phyloP scores from a whole-genome alignment of 176 grass and related monocot genomes.

The Chrysopogon serrulatus region DNA sequence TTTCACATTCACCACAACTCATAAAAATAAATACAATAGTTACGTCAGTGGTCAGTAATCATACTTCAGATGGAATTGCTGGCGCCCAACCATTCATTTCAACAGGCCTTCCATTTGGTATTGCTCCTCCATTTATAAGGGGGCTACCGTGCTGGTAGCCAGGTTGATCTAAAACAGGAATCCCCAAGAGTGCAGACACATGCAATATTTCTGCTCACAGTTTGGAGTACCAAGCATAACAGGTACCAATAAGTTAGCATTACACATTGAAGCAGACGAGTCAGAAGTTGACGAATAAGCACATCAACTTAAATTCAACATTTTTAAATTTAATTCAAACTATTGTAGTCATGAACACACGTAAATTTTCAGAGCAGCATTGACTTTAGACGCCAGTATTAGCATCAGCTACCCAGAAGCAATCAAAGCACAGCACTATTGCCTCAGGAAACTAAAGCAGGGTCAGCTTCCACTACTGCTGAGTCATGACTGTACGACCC shows the following conservation, averaged over 20 bases:
- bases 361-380: background rate
- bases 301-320: background rate
- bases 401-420: background rate
- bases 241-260: constrained; percentile 30
- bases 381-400: background rate
- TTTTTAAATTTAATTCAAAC: background rate
- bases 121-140: constrained; percentile 35
- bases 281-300: background rate
- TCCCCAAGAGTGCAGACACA: constrained; percentile 36
- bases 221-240: constrained; percentile 26
- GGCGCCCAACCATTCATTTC: constrained; percentile 43
- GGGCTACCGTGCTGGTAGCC: constrained; percentile 46
- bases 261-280: background rate
- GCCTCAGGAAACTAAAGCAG: background rate
- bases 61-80: constrained; percentile 42
- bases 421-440: background rate
- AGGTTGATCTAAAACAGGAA: constrained; percentile 45
- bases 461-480: background rate
- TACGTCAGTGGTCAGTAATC: constrained; percentile 36
- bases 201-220: constrained; percentile 48
- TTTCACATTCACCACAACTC: background rate
- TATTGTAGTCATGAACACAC: background rate
- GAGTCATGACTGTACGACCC: too few relatives aligned
- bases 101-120: constrained; percentile 38
- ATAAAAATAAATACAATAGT: constrained; percentile 8